Conservation (phyloP, 2,329 filamentous ascomycete genomes). For the Cercospora sp. region DNA sequence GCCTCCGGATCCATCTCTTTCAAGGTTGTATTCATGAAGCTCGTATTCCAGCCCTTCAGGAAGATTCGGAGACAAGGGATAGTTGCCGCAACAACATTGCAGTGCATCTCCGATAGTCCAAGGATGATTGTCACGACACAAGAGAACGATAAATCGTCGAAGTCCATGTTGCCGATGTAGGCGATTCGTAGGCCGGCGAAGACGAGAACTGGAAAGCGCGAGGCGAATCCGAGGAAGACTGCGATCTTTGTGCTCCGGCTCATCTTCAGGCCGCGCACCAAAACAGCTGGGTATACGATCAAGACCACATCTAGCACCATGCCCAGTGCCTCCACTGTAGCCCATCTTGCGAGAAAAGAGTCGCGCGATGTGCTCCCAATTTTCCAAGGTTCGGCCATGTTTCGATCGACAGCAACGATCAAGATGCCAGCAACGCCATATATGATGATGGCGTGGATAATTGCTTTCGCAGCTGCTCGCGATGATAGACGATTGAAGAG, state of each 20-base stretch:
- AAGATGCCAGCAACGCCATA: constrained; percentile 8
- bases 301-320: constrained; percentile 17
- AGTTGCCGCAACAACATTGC: constrained; percentile 25
- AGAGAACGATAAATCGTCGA: constrained; percentile 19
- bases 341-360: constrained; percentile 10
- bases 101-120: constrained; percentile 27
- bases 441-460: background rate
- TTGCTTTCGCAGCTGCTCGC: constrained; percentile 6
- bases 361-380: constrained; percentile 3
- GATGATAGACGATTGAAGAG: constrained; percentile 24
- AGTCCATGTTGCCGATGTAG: constrained; percentile 8
- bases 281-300: constrained; percentile 10
- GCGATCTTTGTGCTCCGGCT: constrained; percentile 17
- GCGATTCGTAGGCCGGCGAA: constrained; percentile 20
- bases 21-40: constrained; percentile 14
- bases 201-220: constrained; percentile 19
- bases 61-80: constrained; percentile 28
- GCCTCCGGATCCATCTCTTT: constrained; percentile 12
- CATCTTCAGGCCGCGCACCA: constrained; percentile 26
- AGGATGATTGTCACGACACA: constrained; percentile 18
- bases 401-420: background rate
- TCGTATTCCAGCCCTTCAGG: constrained; percentile 27
- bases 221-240: constrained; percentile 23
- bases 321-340: constrained; percentile 10
- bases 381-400: constrained; percentile 5